These are phyloP conservation scores for Cercophora sp. DNA, from an alignment of 495 filamentous ascomycete genomes.

Conservation along the genomic window DNA sequence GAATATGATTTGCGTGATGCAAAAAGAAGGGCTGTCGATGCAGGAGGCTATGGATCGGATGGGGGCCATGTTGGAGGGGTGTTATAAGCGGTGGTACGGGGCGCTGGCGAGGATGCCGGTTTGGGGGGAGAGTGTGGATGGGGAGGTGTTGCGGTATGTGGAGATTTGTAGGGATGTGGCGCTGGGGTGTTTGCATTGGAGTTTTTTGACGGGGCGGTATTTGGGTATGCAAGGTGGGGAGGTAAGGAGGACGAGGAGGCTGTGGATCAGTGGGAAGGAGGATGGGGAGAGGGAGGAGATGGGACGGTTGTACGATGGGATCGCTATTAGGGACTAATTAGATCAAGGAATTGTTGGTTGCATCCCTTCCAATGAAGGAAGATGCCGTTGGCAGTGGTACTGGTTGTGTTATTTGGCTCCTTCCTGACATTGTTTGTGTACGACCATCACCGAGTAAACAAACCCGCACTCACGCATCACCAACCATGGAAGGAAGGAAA, in stretches of 20 bases:
- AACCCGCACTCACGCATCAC: too few species aligned
- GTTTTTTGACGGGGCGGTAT: constrained; percentile 9
- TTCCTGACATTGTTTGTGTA: too few species aligned
- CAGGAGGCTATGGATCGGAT: constrained; percentile 6
- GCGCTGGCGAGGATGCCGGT: constrained; percentile 7
- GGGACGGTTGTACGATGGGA: not conserved
- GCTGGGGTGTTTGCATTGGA: constrained; percentile 12
- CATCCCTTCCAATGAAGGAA: too few species aligned
- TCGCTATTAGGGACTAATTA: not conserved
- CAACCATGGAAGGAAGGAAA: too few species aligned
- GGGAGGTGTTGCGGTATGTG: constrained; percentile 4
- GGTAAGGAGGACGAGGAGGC: constrained; percentile 3
- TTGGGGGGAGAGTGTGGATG: constrained; percentile 8
- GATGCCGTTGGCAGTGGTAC: too few species aligned
- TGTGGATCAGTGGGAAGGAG: constrained; percentile 3
- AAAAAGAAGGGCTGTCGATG: not conserved
- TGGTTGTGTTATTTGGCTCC: too few species aligned
- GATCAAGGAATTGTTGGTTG: too few species aligned
- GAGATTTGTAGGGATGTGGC: constrained; percentile 9
- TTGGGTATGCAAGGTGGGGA: constrained; percentile 6
- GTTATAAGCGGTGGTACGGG: constrained; percentile 12
- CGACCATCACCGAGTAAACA: too few species aligned
- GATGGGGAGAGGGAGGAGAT: not conserved
- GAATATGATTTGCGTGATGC: constrained; percentile 9
- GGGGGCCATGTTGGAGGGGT: constrained; percentile 1